These are phyloP conservation scores for Afroboletus lepidellus DNA, from an alignment of 1,284 basidiomycete genomes.

Conservation along the genomic window DNA sequence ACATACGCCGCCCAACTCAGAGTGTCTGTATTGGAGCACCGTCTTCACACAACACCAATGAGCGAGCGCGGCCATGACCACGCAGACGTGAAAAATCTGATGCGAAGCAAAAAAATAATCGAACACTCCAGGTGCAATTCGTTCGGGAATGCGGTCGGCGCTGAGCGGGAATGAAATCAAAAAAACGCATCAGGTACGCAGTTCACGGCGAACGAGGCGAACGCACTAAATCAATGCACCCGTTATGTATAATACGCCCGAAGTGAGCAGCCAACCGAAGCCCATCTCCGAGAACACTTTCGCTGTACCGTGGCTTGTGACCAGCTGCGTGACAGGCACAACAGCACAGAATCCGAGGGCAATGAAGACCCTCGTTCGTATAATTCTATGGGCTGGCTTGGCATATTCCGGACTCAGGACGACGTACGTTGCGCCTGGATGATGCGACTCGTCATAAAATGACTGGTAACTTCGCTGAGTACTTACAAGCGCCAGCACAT, in stretches of 20 bases:
- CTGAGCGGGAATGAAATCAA: conserved; percentile 43
- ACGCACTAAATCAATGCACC: conserved; percentile 85
- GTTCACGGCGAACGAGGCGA: conserved; percentile 27
- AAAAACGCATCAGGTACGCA: conserved; percentile 24
- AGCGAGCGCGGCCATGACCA: conserved; percentile 73
- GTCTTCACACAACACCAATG: conserved; percentile 68
- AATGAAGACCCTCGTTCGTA: conserved; percentile 81
- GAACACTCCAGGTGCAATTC: conserved; percentile 74
- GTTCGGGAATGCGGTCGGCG: conserved; percentile 82
- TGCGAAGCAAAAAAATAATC: conserved; percentile 82
- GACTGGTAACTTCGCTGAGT: background rate
- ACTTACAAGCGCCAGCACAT: conserved; percentile 61
- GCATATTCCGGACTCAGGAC: conserved; percentile 81
- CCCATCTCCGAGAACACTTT: conserved; percentile 64
- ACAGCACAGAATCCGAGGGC: conserved; percentile 74
- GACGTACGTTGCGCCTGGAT: conserved; percentile 65
- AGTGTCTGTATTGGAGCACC: conserved; percentile 58
- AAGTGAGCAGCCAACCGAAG: conserved; percentile 63
- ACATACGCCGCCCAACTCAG: conserved; percentile 35
- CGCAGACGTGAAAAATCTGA: conserved; percentile 85
- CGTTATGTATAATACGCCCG: conserved; percentile 69
- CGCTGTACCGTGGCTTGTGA: conserved; percentile 55
- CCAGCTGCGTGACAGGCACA: conserved; percentile 69
- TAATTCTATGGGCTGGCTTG: conserved; percentile 71
- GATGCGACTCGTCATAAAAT: conserved; percentile 8